phyloP scores from a whole-genome alignment of 192 early-diverging fungal species.

The Spizellomyces sp. region DNA sequence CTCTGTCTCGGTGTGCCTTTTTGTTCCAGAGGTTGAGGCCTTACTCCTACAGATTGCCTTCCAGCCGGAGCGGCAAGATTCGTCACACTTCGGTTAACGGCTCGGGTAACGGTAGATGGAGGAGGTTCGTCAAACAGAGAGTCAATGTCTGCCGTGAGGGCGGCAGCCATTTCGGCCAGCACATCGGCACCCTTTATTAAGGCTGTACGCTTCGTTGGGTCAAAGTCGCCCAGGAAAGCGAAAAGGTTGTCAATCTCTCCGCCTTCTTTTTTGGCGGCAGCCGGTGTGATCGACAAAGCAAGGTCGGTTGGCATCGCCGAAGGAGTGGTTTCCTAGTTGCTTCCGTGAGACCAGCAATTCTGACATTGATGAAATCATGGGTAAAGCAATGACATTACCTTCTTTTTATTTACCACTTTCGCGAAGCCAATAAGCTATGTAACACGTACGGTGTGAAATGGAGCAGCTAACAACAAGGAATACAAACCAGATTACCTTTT shows the following conservation, averaged over 20 bases:
- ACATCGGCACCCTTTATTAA: conserved; percentile 28
- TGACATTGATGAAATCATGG: not conserved
- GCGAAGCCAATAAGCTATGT: conserved; percentile 12
- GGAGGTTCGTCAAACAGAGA: conserved; percentile 23
- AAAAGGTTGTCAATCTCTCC: conserved; percentile 44
- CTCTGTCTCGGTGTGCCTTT: not conserved
- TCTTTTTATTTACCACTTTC: conserved; percentile 27
- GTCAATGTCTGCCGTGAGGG: conserved; percentile 44
- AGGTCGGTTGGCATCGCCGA: not conserved
- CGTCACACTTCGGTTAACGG: no score
- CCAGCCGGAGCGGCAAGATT: not conserved
- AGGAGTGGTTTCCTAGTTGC: not conserved
- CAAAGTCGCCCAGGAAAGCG: conserved; percentile 53
- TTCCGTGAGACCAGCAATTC: not conserved
- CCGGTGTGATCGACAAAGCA: not conserved
- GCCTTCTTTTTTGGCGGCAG: conserved; percentile 7
- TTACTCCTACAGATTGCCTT: not conserved
- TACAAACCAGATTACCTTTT: conserved; percentile 3
- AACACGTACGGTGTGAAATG: not conserved
- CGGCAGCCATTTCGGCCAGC: conserved; percentile 39
- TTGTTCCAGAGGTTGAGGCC: not conserved
- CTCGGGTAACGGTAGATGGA: no score
- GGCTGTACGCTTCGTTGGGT: conserved; percentile 19
- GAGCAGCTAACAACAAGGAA: not conserved
- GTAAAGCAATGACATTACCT: not conserved